Evolutionary conservation across 2,329 filamentous ascomycete species (phyloP), one percentile per base, ranked within the genome.

Genomic region (Myriosclerotinia duriaeana): DNA sequence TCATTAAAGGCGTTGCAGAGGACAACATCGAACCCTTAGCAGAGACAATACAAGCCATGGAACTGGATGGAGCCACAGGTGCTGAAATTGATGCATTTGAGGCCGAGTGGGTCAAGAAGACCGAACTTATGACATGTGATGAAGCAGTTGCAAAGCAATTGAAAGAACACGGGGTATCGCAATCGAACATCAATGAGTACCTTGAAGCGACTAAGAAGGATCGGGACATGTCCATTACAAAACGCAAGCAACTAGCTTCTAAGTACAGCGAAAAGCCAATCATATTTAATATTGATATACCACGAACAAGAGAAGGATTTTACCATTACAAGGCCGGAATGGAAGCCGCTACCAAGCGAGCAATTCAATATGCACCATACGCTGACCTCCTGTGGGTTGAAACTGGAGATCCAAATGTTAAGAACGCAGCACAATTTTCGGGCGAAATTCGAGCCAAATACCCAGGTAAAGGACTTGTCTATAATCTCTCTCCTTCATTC

Each of bases 311-410:
- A 64, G 95, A 99, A 79, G 95, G 95, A 46, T 94, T 88, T 83
- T 97, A 96, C 80, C 93, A 97, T 78, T 96, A 92, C 84, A 85
- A 86, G 59, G 90, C 91, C 17, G 93, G 93, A 71, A 89, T 97
- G 82, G 79, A 83, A 8, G 92, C 93, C 0, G 93, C 95, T 0
- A 97, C 92, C 48, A 98, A 98, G 83, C 91, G 95, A 65, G 93
- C 93, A 2, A 88, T 96, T 68, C 92, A 90, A 59, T 98, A 96
- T 74, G 93, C 89, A 0, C 93, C 94, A 0, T 97, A 92, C 76
- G 93, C 95, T 1, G 95, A 99, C 78, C 88, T 99, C 22, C 85
- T 98, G 15, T 99, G 95, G 95, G 91, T 98, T 58, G 95, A 99
- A 81, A 98, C 95, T 0, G 94, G 91, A 59, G 90, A 95, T 72